Base-by-base conservation (phyloP, 176 grass and related monocot genomes). In the Bothriochloa decipiens region DNA sequence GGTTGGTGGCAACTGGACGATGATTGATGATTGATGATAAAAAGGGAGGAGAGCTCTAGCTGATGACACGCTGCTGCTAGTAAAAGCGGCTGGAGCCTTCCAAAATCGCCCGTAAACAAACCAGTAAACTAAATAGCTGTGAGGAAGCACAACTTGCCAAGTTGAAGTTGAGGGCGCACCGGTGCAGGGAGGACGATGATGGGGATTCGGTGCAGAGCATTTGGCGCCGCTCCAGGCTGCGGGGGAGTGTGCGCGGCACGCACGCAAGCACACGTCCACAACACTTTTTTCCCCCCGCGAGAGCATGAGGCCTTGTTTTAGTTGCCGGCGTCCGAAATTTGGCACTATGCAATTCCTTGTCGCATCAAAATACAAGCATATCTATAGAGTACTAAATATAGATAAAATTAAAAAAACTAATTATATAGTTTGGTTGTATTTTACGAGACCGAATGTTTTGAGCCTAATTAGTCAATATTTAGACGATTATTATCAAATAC, bases 1-100 rank as follows among this genome's bases (percentile, higher is more conserved):
- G 63, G 72, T 37, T 40, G 67, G 74, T 14, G 11, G 81, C 41
- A 6, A 11, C 72, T 50, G 64, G 49, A 27, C 58, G 39, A 25
- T 23, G 22, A 65, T 16, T 20, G 41, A 45, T 29, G 17, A 36
- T 22, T 36, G 17, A 11, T 35, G 47, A 50, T 5, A 7, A 15
- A 15, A 17, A 50, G 16, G 47, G 15, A 6, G 14, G 46, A 13
- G 9, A 1, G 6, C 7, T 11, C 26, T 13, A 8, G 8, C n/a
- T 29, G 18, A 57, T 58, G 57, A 25, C 57, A n/a, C 18, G 26
- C 22, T 40, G 0, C 22, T 40, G 0, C 15, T 6, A 65, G 3
- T 67, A 67, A 74, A 35, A 35, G 33, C 57, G 60, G 33, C 43
- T 15, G 29, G 70, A 82, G 42, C 64, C 72, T 76, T 82, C 37